Base-by-base conservation (phyloP, 2,329 filamentous ascomycete genomes). In the Setomelanomma holmii region DNA sequence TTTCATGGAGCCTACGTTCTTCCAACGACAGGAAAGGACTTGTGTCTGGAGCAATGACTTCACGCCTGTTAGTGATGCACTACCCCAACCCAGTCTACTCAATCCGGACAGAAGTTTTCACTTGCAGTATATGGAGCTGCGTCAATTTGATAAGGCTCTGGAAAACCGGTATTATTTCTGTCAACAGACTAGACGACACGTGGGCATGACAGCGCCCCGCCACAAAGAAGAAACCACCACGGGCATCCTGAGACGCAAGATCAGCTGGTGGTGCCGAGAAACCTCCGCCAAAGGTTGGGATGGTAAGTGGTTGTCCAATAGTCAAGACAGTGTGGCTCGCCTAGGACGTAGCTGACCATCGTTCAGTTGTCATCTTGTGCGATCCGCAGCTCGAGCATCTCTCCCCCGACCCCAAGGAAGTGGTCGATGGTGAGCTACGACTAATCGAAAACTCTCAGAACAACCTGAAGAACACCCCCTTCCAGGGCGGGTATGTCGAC, bases 1-100 rank as follows among this genome's bases (percentile, higher is more conserved):
- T 40, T 71, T 63, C 49, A 73, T 73, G 69, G 61, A 73, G 8
- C 70, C 70, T 2, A 60, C 60, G 0, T 72, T 73, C 44, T 73
- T 71, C 40, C 51, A 64, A 35, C 56, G 68, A 2, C 70, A 73
- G 47, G 70, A 73, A 45, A 59, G 70, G 23, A 72, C 69, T 6
- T 72, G 69, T 40, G 64, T 72, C 1, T 73, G 70, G 70, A 69
- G 65, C 20, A 72, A 69, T 21, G 64, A 72, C 0, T 73, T 73
- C 41, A 72, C 69, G 2, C 70, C 70, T 4, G 64, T 65, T 5
- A 71, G 68, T 36, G 70, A 73, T 48, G 66, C 68, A 5, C 45
- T 73, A 16, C 66, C 69, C 3, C 69, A 69, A 10, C 70, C 70
- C 1, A 67, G 67, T 20, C 47, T 67, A 10, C 48, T 73, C 1